A percentile compares a stretch with the other conserved stretches of the same genome.
Conservation (phyloP, 306 rosid genomes). For the Trichosanthes truncata region DNA sequence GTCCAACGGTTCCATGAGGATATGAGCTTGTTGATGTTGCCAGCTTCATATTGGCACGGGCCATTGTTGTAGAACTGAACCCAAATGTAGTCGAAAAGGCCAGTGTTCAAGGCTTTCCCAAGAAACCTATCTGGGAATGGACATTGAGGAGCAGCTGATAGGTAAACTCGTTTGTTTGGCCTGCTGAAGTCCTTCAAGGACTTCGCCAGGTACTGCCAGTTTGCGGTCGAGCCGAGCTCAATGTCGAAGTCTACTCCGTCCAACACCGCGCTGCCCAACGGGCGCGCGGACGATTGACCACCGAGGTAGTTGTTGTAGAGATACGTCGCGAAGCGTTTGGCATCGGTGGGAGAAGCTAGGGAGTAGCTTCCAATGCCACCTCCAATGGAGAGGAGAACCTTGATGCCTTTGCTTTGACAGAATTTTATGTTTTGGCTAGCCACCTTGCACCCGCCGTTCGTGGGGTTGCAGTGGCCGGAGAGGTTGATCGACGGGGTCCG, state of each 20-base stretch:
- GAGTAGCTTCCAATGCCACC: constrained; percentile 53
- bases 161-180: constrained; percentile 22
- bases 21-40: constrained; percentile 35
- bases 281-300: constrained; percentile 45
- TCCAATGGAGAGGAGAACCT: constrained; percentile 55
- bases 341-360: constrained; percentile 36
- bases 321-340: constrained; percentile 30
- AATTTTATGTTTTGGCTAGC: constrained; percentile 30
- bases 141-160: constrained; percentile 75
- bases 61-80: constrained; percentile 47
- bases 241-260: constrained; percentile 77
- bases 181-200: constrained; percentile 22
- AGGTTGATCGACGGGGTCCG: constrained; percentile 53
- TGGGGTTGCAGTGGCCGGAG: constrained; percentile 59
- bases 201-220: constrained; percentile 38
- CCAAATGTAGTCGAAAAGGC: constrained; percentile 58
- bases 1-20: constrained; percentile 58
- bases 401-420: constrained; percentile 50
- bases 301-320: constrained; percentile 69
- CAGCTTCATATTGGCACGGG: constrained; percentile 33
- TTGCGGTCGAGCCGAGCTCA: constrained; percentile 37
- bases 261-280: constrained; percentile 52
- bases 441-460: constrained; percentile 25
- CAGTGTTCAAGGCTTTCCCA: constrained; percentile 35
- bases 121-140: constrained; percentile 53